Conservation (phyloP, 345 rosid genomes). For the Odontarrhena argentea region DNA sequence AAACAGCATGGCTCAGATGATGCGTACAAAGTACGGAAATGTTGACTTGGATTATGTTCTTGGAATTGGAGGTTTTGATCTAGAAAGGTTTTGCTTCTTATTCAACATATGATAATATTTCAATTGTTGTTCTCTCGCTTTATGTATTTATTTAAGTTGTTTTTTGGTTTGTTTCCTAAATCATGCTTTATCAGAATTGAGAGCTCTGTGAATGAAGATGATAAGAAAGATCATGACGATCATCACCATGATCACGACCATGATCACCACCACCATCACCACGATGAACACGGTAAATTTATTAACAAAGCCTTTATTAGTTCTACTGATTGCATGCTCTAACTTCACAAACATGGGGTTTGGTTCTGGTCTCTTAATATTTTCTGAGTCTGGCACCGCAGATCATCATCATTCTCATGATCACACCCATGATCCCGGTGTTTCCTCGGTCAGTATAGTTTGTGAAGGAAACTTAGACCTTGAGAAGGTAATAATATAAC, state of each 20-base stretch:
- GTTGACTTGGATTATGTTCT: constrained; percentile 96
- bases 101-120: constrained; percentile 26
- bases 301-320: not conserved
- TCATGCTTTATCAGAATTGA: constrained; percentile 62
- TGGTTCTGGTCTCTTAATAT: constrained; percentile 23
- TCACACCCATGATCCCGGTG: constrained; percentile 94
- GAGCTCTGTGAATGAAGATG: constrained; percentile 65
- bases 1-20: constrained; percentile 78
- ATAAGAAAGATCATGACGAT: constrained; percentile 53
- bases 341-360: constrained; percentile 7
- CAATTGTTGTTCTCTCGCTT: constrained; percentile 27
- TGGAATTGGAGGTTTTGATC: constrained; percentile 97
- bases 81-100: constrained; percentile 68
- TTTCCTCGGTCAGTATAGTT: constrained; percentile 90
- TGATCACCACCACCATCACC: constrained; percentile 59
- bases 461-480: constrained; percentile 95
- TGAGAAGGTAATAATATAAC: constrained; percentile 69
- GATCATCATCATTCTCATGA: constrained; percentile 88
- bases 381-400: constrained; percentile 32
- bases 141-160: constrained; percentile 8
- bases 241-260: constrained; percentile 55
- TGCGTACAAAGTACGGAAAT: constrained; percentile 73
- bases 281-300: constrained; percentile 68
- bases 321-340: constrained; percentile 3
- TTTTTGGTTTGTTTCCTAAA: not conserved